Evolutionary conservation across 2,329 filamentous ascomycete species (phyloP).

Genomic region (Colletotrichum sublineola): DNA sequence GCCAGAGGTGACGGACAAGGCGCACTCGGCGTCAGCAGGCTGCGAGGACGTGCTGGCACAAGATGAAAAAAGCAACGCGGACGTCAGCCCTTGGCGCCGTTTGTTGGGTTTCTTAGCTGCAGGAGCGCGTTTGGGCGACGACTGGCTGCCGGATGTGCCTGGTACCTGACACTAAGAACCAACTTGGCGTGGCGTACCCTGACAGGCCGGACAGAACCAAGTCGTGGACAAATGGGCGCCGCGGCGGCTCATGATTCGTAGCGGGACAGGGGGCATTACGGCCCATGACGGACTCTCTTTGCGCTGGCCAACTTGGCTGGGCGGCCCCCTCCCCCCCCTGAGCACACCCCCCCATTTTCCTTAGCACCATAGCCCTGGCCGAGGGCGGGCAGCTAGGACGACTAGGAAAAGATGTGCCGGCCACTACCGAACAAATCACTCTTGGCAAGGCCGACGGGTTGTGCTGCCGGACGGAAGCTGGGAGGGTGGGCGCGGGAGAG

Average conservation of each 20-base stretch:
- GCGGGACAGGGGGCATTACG: slow-evolving; percentile 15
- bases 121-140: slow-evolving; percentile 46
- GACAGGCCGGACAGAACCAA: slow-evolving; percentile 50
- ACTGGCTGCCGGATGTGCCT: slow-evolving; percentile 49
- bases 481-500: slow-evolving; percentile 36
- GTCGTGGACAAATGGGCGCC: slow-evolving; percentile 27
- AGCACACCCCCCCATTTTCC: background rate
- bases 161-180: slow-evolving; percentile 56
- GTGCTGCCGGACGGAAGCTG: slow-evolving; percentile 37
- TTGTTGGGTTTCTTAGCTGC: slow-evolving; percentile 32
- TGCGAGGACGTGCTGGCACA: slow-evolving; percentile 29
- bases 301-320: background rate
- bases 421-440: slow-evolving; percentile 25
- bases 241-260: slow-evolving; percentile 38
- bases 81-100: slow-evolving; percentile 32
- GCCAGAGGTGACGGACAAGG: slow-evolving; percentile 5
- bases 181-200: slow-evolving; percentile 55
- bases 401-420: slow-evolving; percentile 39
- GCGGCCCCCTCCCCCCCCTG: background rate
- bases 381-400: slow-evolving; percentile 26
- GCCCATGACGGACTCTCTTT: slow-evolving; percentile 14
- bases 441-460: slow-evolving; percentile 24
- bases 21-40: slow-evolving; percentile 5
- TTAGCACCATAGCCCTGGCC: slow-evolving; percentile 26
- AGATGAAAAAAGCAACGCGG: background rate